phyloP scores from a whole-genome alignment of 768 basidiomycete species.

The Leccinum aurantiacum region DNA sequence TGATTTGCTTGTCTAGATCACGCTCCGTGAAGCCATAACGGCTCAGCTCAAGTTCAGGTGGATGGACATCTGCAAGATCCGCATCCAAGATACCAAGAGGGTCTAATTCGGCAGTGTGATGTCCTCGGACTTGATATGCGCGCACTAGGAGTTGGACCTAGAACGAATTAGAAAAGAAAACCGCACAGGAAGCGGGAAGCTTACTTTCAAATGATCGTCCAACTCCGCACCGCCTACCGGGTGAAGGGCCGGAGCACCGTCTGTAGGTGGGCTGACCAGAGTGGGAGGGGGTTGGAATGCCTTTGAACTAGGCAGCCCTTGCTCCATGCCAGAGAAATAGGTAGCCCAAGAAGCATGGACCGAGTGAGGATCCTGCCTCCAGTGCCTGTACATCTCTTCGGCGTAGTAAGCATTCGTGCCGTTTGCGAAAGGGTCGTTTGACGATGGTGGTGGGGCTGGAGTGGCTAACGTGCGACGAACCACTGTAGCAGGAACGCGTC shows the following conservation, averaged over 20 bases:
- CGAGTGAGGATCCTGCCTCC: conserved; percentile 85
- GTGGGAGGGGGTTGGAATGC: conserved; percentile 86
- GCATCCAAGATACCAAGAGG: conserved; percentile 91
- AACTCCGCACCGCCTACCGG: conserved; percentile 71
- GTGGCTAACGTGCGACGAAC: conserved; percentile 45
- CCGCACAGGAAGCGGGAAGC: conserved; percentile 13
- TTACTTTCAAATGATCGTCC: conserved; percentile 92
- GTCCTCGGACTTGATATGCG: conserved; percentile 98
- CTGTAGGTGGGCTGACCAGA: conserved; percentile 67
- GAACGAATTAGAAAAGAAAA: conserved; percentile 1
- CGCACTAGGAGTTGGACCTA: conserved; percentile 97
- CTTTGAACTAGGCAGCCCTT: conserved; percentile 72
- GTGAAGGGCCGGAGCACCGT: conserved; percentile 77
- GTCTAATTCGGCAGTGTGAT: conserved; percentile 94
- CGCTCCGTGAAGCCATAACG: conserved; percentile 94
- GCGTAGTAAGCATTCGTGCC: conserved; percentile 95
- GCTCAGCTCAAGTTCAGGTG: conserved; percentile 90
- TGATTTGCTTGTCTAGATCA: conserved; percentile 92
- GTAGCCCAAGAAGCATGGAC: conserved; percentile 94
- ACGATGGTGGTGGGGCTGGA: conserved; percentile 55
- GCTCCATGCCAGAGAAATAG: conserved; percentile 93
- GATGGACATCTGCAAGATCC: conserved; percentile 75
- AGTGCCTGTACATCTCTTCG: conserved; percentile 94
- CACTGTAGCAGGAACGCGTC: conserved; percentile 17
- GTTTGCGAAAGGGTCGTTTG: conserved; percentile 87